These are phyloP conservation scores for Hypoxylon sp. DNA, from an alignment of 2,329 filamentous ascomycete genomes.

Conservation along the genomic window DNA sequence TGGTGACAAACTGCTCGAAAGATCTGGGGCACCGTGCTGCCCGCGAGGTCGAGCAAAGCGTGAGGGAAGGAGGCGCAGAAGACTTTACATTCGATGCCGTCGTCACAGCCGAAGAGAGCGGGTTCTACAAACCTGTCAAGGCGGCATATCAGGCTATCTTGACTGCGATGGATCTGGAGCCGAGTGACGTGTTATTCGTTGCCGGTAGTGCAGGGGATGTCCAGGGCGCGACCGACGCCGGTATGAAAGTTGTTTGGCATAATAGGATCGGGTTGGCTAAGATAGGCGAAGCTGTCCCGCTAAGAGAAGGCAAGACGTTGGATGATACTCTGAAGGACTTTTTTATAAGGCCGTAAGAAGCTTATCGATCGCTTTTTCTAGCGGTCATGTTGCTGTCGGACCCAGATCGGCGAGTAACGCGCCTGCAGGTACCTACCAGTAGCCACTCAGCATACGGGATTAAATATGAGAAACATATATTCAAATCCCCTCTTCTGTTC, in stretches of 20 bases:
- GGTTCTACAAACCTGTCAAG: slow-evolving; percentile 57
- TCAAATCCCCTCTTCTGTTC: background rate
- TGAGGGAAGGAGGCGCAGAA: slow-evolving; percentile 29
- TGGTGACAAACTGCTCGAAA: slow-evolving; percentile 59
- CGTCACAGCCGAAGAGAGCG: slow-evolving; percentile 58
- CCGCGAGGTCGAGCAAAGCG: slow-evolving; percentile 7
- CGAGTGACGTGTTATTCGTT: slow-evolving; percentile 55
- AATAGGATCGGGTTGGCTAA: slow-evolving; percentile 53
- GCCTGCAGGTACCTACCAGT: background rate
- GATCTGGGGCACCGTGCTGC: slow-evolving; percentile 51
- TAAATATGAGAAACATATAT: background rate
- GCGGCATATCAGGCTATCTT: slow-evolving; percentile 56
- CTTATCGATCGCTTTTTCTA: background rate
- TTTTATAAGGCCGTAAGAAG: slow-evolving; percentile 21
- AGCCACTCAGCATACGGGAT: background rate
- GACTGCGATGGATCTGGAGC: slow-evolving; percentile 47
- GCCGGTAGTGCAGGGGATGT: slow-evolving; percentile 60
- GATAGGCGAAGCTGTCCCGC: slow-evolving; percentile 48
- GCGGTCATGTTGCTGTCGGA: background rate
- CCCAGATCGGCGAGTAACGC: background rate
- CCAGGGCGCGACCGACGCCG: slow-evolving; percentile 55
- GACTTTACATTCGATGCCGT: slow-evolving; percentile 53
- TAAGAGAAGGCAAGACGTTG: slow-evolving; percentile 47
- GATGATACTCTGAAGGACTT: slow-evolving; percentile 44
- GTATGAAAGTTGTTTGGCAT: slow-evolving; percentile 60